Evolutionary conservation across 164 flowering plant species (phyloP).

Genomic region (Nymphaea colorata): DNA sequence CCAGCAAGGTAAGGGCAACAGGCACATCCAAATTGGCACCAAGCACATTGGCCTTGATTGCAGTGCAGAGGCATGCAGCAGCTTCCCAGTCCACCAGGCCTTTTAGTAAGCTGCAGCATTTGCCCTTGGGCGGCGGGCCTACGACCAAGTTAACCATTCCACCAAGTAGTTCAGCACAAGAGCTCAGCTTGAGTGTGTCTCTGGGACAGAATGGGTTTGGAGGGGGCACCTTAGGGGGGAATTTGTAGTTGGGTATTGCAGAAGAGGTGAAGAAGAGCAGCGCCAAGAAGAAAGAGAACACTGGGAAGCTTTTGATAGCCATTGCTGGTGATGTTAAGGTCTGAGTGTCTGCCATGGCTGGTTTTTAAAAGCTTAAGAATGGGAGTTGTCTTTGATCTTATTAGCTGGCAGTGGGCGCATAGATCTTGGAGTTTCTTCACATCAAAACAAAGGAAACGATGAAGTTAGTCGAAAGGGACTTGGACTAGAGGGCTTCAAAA

Average conservation of each 20-base stretch:
- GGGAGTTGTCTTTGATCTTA: neutral
- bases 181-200: constrained; percentile 52
- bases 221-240: constrained; percentile 6
- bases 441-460: neutral
- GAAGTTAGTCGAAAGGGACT: neutral
- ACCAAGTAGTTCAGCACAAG: constrained; percentile 40
- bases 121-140: constrained; percentile 25
- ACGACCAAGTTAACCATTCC: constrained; percentile 17
- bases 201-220: constrained; percentile 28
- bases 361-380: neutral
- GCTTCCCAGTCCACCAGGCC: constrained; percentile 46
- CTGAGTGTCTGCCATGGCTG: neutral
- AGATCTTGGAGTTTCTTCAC: neutral
- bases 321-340: neutral
- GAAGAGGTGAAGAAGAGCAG: neutral
- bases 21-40: constrained; percentile 40
- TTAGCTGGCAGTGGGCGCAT: neutral
- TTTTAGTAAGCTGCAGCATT: constrained; percentile 37
- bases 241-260: neutral
- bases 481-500: too few species aligned
- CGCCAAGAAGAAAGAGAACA: neutral
- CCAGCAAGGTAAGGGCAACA: constrained; percentile 27
- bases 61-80: constrained; percentile 56
- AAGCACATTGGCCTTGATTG: constrained; percentile 42
- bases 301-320: neutral